Base-by-base conservation (phyloP, 331 rosid genomes). In the Quercus lobata region DNA sequence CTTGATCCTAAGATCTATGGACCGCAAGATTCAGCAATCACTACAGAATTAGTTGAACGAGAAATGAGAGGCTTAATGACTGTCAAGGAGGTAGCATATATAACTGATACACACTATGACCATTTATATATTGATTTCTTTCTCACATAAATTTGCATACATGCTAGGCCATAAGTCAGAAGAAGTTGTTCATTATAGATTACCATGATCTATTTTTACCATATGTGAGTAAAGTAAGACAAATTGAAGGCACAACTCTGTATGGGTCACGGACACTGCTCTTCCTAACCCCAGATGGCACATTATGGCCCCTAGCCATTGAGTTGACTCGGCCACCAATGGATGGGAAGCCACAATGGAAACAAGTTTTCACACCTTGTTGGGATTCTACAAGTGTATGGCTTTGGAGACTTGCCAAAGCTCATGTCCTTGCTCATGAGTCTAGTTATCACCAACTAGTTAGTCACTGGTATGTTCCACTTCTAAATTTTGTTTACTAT, bases 331-430 rank as follows among this genome's bases (percentile, higher is more conserved):
- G 84, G n/a, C 89, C 90, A 22, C 82, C 84, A 7, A 57, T 75
- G 1, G 57, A 66, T 4, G 81, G 63, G 5, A 79, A 73, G 49
- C 79, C 88, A 1, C 79, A 81, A 34, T 84, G 89, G 83, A 85
- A 82, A 18, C 82, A 78, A 37, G 94, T 87, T 34, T 77, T 75
- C 75, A 70, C 80, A 10, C 92, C 88, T 58, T 30, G 76, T 12
- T 22, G 74, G 29, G 61, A 85, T 71, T 82, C 88, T 5, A 86
- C 94, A 4, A 69, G 29, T 41, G 37, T 58, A 17, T 90, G 92
- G 92, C 83, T 83, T 0, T 90, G 92, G 94, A 79, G 88, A 37
- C 34, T 90, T 4, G 94, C 89, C 34, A 88, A 90, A 76, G 86
- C 82, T 60, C 94, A 90, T n/a, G 88, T 86, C 14, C 86, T 86